These are phyloP conservation scores for Trypanosoma boissoni DNA, from an alignment of 208 protist species.

Conservation along the genomic window DNA sequence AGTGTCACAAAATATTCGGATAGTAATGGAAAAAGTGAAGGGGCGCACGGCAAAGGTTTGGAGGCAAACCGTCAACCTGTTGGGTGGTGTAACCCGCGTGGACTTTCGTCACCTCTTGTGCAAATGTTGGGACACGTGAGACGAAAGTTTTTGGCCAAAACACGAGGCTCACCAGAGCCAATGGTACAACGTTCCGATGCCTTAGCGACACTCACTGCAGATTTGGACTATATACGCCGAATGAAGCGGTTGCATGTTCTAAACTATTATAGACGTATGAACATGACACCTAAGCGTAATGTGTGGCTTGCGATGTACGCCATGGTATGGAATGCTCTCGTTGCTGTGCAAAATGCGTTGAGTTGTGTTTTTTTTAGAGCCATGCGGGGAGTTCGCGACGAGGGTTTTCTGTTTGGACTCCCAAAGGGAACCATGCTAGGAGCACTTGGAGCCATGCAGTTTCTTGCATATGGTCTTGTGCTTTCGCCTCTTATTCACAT, in stretches of 20 bases:
- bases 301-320: constrained; percentile 56
- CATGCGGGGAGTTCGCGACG: constrained; percentile 29
- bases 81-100: constrained; percentile 18
- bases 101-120: constrained; percentile 23
- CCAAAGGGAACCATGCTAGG: constrained; percentile 11
- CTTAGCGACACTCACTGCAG: constrained; percentile 21
- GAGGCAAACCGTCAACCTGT: background rate
- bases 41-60: too few species aligned
- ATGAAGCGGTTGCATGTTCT: constrained; percentile 51
- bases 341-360: constrained; percentile 56
- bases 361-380: constrained; percentile 48
- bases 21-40: constrained; percentile 2
- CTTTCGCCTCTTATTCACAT: constrained; percentile 72
- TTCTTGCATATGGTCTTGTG: constrained; percentile 60
- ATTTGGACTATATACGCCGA: constrained; percentile 71
- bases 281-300: constrained; percentile 72
- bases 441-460: constrained; percentile 26
- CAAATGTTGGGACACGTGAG: constrained; percentile 1
- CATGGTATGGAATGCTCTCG: constrained; percentile 56
- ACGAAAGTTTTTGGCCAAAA: background rate
- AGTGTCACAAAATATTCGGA: constrained; percentile 14
- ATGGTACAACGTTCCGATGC: too few species aligned
- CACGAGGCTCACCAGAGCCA: too few species aligned
- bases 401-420: constrained; percentile 22
- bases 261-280: constrained; percentile 81